A percentile compares a stretch with the other conserved stretches of the same genome.
Conservation (phyloP, 208 protist genomes). For the Trypanosoma congolense region DNA sequence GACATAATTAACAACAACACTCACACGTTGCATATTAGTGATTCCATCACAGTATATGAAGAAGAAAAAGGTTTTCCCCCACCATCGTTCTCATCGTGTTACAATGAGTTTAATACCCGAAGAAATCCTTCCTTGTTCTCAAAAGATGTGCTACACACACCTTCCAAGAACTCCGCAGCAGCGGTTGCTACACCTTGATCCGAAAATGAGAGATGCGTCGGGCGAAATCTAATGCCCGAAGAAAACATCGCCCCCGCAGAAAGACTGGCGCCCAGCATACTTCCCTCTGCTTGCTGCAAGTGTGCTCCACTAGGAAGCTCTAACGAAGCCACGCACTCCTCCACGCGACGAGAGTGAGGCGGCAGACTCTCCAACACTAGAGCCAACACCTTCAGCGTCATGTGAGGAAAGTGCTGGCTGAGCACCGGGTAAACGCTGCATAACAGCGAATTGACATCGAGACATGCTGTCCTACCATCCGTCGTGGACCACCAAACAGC, state of each 20-base stretch:
- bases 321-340: slow-evolving; percentile 13
- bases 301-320: slow-evolving; percentile 5
- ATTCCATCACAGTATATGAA: too few relatives aligned
- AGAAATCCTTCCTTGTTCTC: background rate
- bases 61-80: too few relatives aligned
- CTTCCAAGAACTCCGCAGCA: slow-evolving; percentile 9
- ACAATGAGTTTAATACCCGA: slow-evolving; percentile 3
- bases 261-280: background rate
- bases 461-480: background rate
- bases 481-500: slow-evolving; percentile 25
- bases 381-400: slow-evolving; percentile 10
- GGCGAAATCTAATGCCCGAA: background rate
- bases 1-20: too few relatives aligned
- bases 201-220: background rate
- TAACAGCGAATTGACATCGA: slow-evolving; percentile 21
- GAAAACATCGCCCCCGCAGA: background rate
- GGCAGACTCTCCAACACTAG: slow-evolving; percentile 21
- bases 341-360: slow-evolving; percentile 20
- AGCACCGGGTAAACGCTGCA: slow-evolving; percentile 27
- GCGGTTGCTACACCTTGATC: background rate
- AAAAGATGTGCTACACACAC: slow-evolving; percentile 6
- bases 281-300: background rate
- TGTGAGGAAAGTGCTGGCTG: slow-evolving; percentile 11
- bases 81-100: too few relatives aligned
- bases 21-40: too few relatives aligned